A percentile compares a stretch with the other conserved stretches of the same genome.
Conservation (phyloP, 495 filamentous ascomycete genomes). For the Penicillium salamii region DNA sequence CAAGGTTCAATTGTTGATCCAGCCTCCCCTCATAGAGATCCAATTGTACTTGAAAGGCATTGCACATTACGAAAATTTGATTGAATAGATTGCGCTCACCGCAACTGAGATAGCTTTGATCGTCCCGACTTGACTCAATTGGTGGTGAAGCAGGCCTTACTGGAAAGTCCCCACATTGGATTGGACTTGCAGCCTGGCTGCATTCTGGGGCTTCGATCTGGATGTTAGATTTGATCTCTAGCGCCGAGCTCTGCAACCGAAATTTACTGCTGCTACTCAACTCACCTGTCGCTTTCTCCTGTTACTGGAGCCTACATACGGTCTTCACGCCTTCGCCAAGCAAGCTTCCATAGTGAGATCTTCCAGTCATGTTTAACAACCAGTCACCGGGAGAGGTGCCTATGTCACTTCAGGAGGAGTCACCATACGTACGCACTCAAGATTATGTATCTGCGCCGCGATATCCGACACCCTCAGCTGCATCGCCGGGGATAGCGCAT, state of each 20-base stretch:
- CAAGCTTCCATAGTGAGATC: background rate
- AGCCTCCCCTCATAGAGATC: background rate
- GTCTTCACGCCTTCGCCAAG: background rate
- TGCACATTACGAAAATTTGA: background rate
- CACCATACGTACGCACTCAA: conserved; percentile 34
- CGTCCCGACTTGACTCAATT: background rate
- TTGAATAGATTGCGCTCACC: background rate
- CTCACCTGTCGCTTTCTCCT: too few species aligned
- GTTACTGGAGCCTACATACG: background rate
- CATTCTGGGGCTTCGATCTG: background rate
- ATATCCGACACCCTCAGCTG: conserved; percentile 2
- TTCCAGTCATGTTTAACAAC: background rate
- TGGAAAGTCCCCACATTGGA: too few species aligned
- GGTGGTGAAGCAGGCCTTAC: background rate
- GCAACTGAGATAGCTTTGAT: background rate
- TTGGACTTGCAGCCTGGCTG: background rate
- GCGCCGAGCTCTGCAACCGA: background rate
- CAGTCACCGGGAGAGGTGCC: conserved; percentile 13
- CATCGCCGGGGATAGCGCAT: conserved; percentile 3
- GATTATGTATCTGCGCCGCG: conserved; percentile 23
- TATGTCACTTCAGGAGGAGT: conserved; percentile 24
- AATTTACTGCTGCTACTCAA: background rate
- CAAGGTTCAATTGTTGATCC: too few species aligned
- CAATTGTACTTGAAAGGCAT: background rate
- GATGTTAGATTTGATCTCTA: background rate